Base-by-base conservation (phyloP, 129 eudicot genomes). In the Kitagawia praeruptora region DNA sequence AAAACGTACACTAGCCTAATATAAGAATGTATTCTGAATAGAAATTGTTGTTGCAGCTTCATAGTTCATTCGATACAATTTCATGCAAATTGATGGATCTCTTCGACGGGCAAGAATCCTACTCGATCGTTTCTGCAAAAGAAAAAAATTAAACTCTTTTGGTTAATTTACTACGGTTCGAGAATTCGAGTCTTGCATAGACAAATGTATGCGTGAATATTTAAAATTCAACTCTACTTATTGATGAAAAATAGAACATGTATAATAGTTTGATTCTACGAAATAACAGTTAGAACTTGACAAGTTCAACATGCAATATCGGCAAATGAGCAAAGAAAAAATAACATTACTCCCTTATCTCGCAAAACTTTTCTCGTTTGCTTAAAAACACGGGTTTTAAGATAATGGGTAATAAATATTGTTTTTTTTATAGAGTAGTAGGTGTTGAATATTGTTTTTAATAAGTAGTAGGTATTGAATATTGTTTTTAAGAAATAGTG, bases 71-170 rank as follows among this genome's bases (percentile, higher is more conserved):
- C 39, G 7, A 40, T 27, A 11, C 41, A 12, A 3, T 58, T n/a
- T n/a, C 14, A 58, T 2, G 34, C 21, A 28, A 66, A 31, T 31
- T 11, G 31, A 66, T 66, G 72, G 40, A 66, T 66, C 41, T 66
- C 79, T 80, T 83, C 89, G 45, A 86, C 56, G 3, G 89, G 89
- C 82, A 86, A 25, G 78, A 86, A 86, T 25, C 89, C 89, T 40
- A 86, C 89, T 37, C 89, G 80, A n/a, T n/a, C n/a, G n/a, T 72
- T 81, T 86, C 89, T 86, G 87, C 85, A 16, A 45, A 69, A 61
- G n/a, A n/a, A 27, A 9, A 70, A 11, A n/a, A n/a, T n/a, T 18
- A 34, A 70, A 70, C 46, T 51, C 51, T 2, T 73, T 72, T 44
- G 46, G 37, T 39, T 70, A 73, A 8, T 40, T 71, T 39, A 8